Conservation (phyloP, 441 rosid genomes). For the Arabidopsis lyrata region DNA sequence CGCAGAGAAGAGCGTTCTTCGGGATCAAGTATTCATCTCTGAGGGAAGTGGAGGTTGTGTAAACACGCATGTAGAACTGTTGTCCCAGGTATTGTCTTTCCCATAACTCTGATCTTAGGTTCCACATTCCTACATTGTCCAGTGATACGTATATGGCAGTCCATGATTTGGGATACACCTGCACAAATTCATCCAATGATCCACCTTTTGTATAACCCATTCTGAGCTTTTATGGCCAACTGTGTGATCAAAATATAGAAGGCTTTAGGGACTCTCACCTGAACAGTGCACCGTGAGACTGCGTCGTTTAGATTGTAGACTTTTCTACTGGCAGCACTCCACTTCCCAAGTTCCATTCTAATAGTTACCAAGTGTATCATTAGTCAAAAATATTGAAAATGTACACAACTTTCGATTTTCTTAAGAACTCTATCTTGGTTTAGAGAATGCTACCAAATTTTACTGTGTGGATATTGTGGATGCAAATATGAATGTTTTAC, state of each 20-base stretch:
- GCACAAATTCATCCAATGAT: neutral
- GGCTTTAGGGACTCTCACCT: constrained; percentile 50
- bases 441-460: neutral
- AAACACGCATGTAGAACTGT: constrained; percentile 76
- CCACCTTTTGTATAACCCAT: neutral
- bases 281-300: constrained; percentile 71
- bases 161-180: constrained; percentile 75
- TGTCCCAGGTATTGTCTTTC: constrained; percentile 78
- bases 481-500: neutral
- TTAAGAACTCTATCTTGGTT: neutral
- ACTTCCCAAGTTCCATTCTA: constrained; percentile 84
- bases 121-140: constrained; percentile 95
- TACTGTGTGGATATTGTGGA: neutral
- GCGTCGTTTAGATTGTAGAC: constrained; percentile 72
- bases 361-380: neutral
- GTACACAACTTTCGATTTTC: too few relatives aligned
- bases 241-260: neutral
- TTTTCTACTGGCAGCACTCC: constrained; percentile 66
- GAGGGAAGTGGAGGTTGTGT: constrained; percentile 62
- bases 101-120: constrained; percentile 80
- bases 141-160: constrained; percentile 73
- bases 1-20: constrained; percentile 56
- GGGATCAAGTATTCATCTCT: constrained; percentile 81
- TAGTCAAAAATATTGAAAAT: too few relatives aligned
- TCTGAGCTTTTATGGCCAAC: neutral